These are phyloP conservation scores for Zygoascus flipseniorum DNA, from an alignment of 805 yeast species.

Conservation along the genomic window DNA sequence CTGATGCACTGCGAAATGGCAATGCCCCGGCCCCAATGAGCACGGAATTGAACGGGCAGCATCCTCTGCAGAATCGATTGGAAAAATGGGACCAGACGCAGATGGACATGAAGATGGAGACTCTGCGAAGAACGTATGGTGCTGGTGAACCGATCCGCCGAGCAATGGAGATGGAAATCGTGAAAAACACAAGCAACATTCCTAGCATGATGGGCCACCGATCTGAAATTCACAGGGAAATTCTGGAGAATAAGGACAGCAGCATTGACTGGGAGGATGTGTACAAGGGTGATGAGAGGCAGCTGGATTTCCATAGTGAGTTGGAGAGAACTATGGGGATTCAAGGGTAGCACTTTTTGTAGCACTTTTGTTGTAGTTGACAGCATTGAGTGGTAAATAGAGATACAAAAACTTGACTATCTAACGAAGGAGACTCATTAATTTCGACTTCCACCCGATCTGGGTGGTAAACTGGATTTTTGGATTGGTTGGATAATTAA, in stretches of 20 bases:
- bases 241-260: slow-evolving; percentile 68
- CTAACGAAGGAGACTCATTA: not conserved
- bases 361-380: no score
- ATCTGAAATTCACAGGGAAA: slow-evolving; percentile 69
- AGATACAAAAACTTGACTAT: no score
- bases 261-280: slow-evolving; percentile 91
- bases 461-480: no score
- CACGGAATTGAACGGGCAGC: slow-evolving; percentile 36
- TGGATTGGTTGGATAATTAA: no score
- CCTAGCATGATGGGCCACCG: slow-evolving; percentile 40
- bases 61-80: slow-evolving; percentile 76
- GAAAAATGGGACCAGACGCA: slow-evolving; percentile 75
- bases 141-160: slow-evolving; percentile 90
- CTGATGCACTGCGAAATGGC: slow-evolving; percentile 45
- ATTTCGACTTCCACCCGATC: no score
- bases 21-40: slow-evolving; percentile 46
- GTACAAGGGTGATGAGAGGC: slow-evolving; percentile 37
- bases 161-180: slow-evolving; percentile 77
- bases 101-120: slow-evolving; percentile 59
- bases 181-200: slow-evolving; percentile 58
- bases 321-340: slow-evolving; percentile 50
- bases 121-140: slow-evolving; percentile 77
- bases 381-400: no score
- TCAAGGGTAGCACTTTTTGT: no score
- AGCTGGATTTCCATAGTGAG: slow-evolving; percentile 59